phyloP scores from a whole-genome alignment of 352 stramenopile genomes.

The Globisporangium recalcitrans region DNA sequence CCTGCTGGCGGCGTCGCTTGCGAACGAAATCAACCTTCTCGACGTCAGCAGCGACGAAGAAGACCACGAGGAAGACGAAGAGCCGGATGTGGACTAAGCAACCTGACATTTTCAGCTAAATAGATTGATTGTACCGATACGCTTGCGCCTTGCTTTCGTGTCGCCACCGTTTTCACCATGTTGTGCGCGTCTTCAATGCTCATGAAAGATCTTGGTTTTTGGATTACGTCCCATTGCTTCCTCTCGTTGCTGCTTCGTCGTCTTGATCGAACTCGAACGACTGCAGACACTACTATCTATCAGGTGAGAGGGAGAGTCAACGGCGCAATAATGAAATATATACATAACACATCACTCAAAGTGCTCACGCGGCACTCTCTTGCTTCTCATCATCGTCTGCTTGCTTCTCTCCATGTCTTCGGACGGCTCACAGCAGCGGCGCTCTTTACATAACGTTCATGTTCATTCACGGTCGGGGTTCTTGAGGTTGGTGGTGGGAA shows the following conservation, averaged over 20 bases:
- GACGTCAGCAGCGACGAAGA: constrained; percentile 87
- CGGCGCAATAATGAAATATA: constrained; percentile 11
- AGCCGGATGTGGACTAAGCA: constrained; percentile 44
- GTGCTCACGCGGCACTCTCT: constrained; percentile 8
- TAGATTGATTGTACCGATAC: constrained; percentile 15
- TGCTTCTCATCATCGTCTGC: constrained; percentile 4
- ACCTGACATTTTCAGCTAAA: constrained; percentile 1
- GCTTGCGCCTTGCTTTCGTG: neutral
- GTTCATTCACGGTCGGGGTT: constrained; percentile 12
- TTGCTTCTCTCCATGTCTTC: constrained; percentile 3
- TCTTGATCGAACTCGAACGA: neutral
- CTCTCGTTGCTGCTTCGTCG: constrained; percentile 1
- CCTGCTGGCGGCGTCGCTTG: constrained; percentile 55
- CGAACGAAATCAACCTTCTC: constrained; percentile 61
- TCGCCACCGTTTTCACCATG: constrained; percentile 4
- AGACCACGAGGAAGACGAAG: constrained; percentile 44
- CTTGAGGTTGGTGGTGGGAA: constrained; percentile 4
- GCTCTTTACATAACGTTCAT: constrained; percentile 20
- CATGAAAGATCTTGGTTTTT: constrained; percentile 10
- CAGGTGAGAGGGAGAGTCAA: constrained; percentile 3
- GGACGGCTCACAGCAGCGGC: constrained; percentile 3
- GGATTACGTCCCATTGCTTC: neutral
- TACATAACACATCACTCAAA: constrained; percentile 10
- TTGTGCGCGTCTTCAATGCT: neutral
- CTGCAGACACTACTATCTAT: constrained; percentile 8